A percentile compares a stretch with the other conserved stretches of the same genome.
Evolutionary conservation across 371 early-diverging fungal species (phyloP).

Genomic region (Cokeromyces recurvatus): DNA sequence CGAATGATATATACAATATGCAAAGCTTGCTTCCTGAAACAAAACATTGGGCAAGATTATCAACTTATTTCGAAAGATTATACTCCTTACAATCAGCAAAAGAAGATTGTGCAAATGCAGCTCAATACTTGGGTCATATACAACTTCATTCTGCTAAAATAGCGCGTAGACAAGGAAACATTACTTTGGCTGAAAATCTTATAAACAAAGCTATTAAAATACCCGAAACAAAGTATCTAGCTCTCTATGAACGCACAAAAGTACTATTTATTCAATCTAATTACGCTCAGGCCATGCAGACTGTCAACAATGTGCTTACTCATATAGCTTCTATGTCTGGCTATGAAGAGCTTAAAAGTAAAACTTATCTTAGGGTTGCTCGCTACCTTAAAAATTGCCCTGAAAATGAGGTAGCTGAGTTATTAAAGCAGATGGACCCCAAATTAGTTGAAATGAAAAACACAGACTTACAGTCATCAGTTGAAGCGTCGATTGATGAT

Average conservation of each 20-base stretch:
- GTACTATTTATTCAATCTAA: constrained; percentile 12
- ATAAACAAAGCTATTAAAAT: constrained; percentile 9
- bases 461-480: constrained; percentile 20
- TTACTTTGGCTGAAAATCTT: constrained; percentile 13
- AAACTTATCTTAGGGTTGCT: constrained; percentile 23
- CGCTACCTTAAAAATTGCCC: constrained; percentile 21
- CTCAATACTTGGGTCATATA: constrained; percentile 1
- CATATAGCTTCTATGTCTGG: constrained; percentile 2
- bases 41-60: constrained; percentile 24
- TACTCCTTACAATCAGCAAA: neutral
- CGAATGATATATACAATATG: neutral
- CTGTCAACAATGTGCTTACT: constrained; percentile 9
- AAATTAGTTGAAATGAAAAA: neutral
- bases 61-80: constrained; percentile 9
- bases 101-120: neutral
- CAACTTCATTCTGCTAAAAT: constrained; percentile 25
- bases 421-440: constrained; percentile 6
- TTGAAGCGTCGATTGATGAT: constrained; percentile 23
- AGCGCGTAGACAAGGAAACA: constrained; percentile 29
- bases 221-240: constrained; percentile 9
- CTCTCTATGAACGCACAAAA: constrained; percentile 25
- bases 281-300: constrained; percentile 18
- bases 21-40: constrained; percentile 17
- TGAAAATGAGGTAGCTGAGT: constrained; percentile 1
- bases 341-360: constrained; percentile 18